phyloP scores from a whole-genome alignment of 768 basidiomycete genomes.

The Chalciporus pseudorubinellus region DNA sequence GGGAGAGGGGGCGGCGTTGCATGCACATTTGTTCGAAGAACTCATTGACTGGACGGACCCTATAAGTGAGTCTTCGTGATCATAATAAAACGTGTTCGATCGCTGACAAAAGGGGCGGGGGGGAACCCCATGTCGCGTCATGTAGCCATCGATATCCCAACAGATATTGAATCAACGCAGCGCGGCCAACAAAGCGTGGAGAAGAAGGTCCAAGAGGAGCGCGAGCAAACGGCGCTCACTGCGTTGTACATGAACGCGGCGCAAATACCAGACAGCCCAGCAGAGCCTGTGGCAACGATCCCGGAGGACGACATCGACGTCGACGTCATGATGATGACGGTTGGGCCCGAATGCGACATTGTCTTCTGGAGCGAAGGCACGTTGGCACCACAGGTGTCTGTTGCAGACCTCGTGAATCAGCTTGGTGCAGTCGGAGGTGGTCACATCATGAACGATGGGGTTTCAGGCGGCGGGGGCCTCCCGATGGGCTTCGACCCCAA shows the following conservation, averaged over 20 bases:
- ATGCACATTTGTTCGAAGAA: slow-evolving; percentile 82
- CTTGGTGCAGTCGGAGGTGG: slow-evolving; percentile 47
- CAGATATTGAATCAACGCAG: slow-evolving; percentile 48
- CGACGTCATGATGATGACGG: slow-evolving; percentile 61
- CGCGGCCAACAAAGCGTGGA: slow-evolving; percentile 72
- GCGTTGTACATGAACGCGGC: slow-evolving; percentile 69
- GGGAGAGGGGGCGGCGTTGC: slow-evolving; percentile 82
- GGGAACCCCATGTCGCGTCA: background rate
- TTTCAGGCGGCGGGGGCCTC: slow-evolving; percentile 32
- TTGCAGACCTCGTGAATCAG: slow-evolving; percentile 69
- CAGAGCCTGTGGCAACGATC: slow-evolving; percentile 59
- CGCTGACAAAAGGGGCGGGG: slow-evolving; percentile 10
- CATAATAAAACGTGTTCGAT: slow-evolving; percentile 16
- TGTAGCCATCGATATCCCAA: slow-evolving; percentile 62
- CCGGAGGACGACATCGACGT: slow-evolving; percentile 69
- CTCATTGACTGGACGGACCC: slow-evolving; percentile 85
- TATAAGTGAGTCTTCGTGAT: slow-evolving; percentile 53
- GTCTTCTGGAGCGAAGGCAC: slow-evolving; percentile 56
- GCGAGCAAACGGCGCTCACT: slow-evolving; percentile 73
- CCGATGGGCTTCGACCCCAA: slow-evolving; percentile 42
- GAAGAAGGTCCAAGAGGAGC: slow-evolving; percentile 66
- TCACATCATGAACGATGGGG: slow-evolving; percentile 37
- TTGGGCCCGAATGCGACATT: slow-evolving; percentile 64
- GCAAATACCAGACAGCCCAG: slow-evolving; percentile 77
- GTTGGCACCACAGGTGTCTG: slow-evolving; percentile 41